Base-by-base conservation (phyloP, 768 basidiomycete genomes). In the Tricholoma terreum region DNA sequence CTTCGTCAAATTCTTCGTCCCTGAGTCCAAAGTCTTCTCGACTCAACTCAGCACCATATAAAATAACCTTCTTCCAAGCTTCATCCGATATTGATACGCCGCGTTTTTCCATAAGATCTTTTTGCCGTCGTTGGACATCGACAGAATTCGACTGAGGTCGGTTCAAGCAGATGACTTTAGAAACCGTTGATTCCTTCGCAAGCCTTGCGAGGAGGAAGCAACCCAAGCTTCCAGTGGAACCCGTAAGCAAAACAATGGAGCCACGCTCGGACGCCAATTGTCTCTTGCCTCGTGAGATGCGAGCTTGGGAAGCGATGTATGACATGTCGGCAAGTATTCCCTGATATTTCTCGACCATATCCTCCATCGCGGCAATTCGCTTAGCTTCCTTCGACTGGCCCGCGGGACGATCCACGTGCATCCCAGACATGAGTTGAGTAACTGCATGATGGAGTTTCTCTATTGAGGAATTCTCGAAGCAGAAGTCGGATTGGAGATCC, bases 161-260 rank as follows among this genome's bases (percentile, higher is more conserved):
- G 52, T 72, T 73, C 38, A 74, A 52, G 45, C 73, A 73, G 9
- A 73, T 65, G 24, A 75, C 62, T 48, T 67, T 67, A 10, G 60
- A 57, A n/a, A 73, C 65, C 3, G 34, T 50, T 2, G 66, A 63
- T 57, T 71, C 67, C 21, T 53, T 54, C 6, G 66, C 66, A 22
- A 76, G 60, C 2, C 62, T 59, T 12, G 70, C 63, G 2, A 75
- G 62, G 15, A 74, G 65, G 59, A 70, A 67, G 48, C 69, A 71
- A 2, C 75, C 75, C 6, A 76, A 59, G 40, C 72, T 73, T 33
- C 73, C 75, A 8, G 75, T 75, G 2, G 75, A 75, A 46, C 75
- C 75, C 1, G 74, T 76, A 48, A 76, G 54, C 3, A 76, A 58
- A 11, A 74, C 67, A 12, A 71, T 67, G 19, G 63, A 61, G 21